Conservation (phyloP, 1,284 basidiomycete species). For the Trametes versicolor region DNA sequence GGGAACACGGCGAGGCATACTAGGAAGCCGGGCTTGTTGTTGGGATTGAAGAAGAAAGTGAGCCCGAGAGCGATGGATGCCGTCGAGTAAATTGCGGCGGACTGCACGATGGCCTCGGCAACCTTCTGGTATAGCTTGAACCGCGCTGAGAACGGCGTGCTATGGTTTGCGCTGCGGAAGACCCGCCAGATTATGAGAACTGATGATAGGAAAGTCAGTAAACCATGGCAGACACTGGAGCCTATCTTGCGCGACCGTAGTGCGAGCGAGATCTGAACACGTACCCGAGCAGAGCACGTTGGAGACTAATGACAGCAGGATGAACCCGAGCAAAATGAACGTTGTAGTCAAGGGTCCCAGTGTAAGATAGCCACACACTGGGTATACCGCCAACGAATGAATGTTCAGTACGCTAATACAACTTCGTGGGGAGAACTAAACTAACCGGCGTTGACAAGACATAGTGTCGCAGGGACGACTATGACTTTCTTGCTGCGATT, state of each 20-base stretch:
- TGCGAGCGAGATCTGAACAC: too few relatives aligned
- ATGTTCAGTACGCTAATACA: too few relatives aligned
- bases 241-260: too few relatives aligned
- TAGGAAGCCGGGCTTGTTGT: too few relatives aligned
- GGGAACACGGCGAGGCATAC: slow-evolving; percentile 25
- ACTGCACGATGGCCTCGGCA: slow-evolving; percentile 30
- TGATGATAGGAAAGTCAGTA: background rate
- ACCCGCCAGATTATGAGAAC: slow-evolving; percentile 25
- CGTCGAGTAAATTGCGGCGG: slow-evolving; percentile 30
- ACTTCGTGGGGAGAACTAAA: background rate
- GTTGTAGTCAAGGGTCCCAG: too few relatives aligned
- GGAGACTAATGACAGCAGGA: slow-evolving; percentile 26
- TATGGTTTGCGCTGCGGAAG: background rate
- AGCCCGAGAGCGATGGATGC: slow-evolving; percentile 27
- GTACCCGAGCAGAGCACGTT: slow-evolving; percentile 29
- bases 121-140: slow-evolving; percentile 17
- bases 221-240: too few relatives aligned
- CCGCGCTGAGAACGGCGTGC: background rate
- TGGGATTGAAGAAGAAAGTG: too few relatives aligned
- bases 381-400: too few relatives aligned
- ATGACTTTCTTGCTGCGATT: background rate
- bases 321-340: too few relatives aligned
- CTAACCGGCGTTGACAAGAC: background rate
- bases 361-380: background rate
- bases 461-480: background rate